phyloP scores from a whole-genome alignment of 2,329 filamentous ascomycete species.

The Aspergillus intermedius region DNA sequence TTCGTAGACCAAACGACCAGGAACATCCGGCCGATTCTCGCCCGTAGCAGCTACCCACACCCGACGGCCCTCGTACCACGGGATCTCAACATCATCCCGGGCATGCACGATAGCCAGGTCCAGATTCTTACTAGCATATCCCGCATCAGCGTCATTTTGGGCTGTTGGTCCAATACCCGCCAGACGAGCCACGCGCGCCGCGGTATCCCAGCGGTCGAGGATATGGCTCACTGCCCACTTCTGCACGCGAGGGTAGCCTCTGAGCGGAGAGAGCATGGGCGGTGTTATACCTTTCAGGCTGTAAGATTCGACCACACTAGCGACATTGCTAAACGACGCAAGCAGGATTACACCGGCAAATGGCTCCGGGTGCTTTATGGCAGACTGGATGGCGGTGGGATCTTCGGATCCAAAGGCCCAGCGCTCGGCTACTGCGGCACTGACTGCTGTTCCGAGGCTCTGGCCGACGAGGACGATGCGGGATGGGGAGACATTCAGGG shows the following conservation, averaged over 20 bases:
- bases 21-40: slow-evolving; percentile 14
- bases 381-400: slow-evolving; percentile 33
- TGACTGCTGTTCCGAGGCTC: slow-evolving; percentile 80
- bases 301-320: slow-evolving; percentile 68
- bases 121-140: slow-evolving; percentile 48
- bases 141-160: slow-evolving; percentile 44
- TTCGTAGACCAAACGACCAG: slow-evolving; percentile 25
- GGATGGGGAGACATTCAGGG: slow-evolving; percentile 60
- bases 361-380: slow-evolving; percentile 44
- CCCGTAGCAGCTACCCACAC: slow-evolving; percentile 36
- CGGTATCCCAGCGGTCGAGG: slow-evolving; percentile 76
- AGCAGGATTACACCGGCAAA: slow-evolving; percentile 78
- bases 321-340: slow-evolving; percentile 69
- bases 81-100: slow-evolving; percentile 73
- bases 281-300: slow-evolving; percentile 72
- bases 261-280: slow-evolving; percentile 65
- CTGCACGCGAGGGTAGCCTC: slow-evolving; percentile 58
- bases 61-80: slow-evolving; percentile 49
- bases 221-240: slow-evolving; percentile 57
- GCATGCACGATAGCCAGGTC: slow-evolving; percentile 72
- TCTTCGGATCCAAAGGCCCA: slow-evolving; percentile 48
- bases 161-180: slow-evolving; percentile 24
- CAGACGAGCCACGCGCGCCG: slow-evolving; percentile 51
- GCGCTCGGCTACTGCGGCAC: slow-evolving; percentile 64
- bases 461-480: slow-evolving; percentile 79